Evolutionary conservation across 2,329 filamentous ascomycete species (phyloP).

Genomic region (Periconia macrospinosa): DNA sequence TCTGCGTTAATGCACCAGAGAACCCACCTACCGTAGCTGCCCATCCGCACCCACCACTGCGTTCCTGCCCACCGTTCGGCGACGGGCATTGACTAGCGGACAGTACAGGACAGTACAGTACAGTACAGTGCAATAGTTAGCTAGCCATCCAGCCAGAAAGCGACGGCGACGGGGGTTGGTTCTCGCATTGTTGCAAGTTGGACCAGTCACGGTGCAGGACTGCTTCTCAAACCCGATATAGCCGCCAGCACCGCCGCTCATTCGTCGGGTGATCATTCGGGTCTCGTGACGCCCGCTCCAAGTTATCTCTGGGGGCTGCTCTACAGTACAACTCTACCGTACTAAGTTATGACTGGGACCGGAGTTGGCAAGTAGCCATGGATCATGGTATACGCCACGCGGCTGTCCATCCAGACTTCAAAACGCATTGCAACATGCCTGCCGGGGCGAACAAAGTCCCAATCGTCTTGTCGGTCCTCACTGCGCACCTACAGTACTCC

Average conservation of each 20-base stretch:
- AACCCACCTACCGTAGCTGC: no score
- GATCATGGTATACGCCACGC: conserved; percentile 31
- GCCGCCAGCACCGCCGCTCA: conserved; percentile 22
- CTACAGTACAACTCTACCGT: no score
- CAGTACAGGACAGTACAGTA: no score
- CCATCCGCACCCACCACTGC: no score
- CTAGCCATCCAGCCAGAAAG: conserved; percentile 7
- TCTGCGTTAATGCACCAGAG: not conserved
- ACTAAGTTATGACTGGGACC: no score
- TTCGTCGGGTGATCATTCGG: conserved; percentile 18
- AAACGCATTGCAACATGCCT: no score
- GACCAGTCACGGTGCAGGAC: not conserved
- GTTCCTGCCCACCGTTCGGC: not conserved
- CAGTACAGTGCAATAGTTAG: no score
- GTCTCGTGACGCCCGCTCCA: conserved; percentile 37
- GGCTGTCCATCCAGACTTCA: conserved; percentile 22
- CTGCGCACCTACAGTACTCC: conserved; percentile 19
- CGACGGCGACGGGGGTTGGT: conserved; percentile 8
- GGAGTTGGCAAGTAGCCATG: conserved; percentile 17
- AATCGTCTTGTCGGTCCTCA: conserved; percentile 23
- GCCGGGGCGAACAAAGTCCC: conserved; percentile 28
- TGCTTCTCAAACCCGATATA: conserved; percentile 20
- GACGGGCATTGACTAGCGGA: not conserved
- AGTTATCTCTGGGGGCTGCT: conserved; percentile 8
- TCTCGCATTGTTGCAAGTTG: conserved; percentile 10